Conservation (phyloP, 768 basidiomycete genomes). For the Mycena galopus region DNA sequence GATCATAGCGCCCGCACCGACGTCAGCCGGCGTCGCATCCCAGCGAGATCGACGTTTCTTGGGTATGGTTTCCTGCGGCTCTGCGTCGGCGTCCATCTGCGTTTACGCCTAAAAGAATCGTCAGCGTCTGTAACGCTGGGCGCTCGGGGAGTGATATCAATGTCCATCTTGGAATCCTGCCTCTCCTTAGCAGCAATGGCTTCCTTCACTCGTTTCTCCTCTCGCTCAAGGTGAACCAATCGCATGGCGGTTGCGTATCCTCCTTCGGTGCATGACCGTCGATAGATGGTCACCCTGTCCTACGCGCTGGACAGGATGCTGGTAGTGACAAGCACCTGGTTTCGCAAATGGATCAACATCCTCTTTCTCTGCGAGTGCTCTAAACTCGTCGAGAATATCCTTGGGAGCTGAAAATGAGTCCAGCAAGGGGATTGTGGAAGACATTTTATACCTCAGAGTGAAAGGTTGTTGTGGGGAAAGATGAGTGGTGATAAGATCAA, state of each 20-base stretch:
- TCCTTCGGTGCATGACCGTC: constrained; percentile 56
- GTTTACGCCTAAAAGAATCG: constrained; percentile 74
- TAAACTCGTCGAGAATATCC: constrained; percentile 94
- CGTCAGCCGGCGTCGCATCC: constrained; percentile 90
- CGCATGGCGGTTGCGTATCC: constrained; percentile 98
- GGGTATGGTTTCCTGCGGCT: constrained; percentile 69
- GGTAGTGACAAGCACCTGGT: constrained; percentile 75
- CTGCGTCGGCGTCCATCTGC: constrained; percentile 79
- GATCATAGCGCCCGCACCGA: constrained; percentile 61
- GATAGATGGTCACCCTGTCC: constrained; percentile 47
- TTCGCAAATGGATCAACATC: constrained; percentile 73
- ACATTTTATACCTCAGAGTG: constrained; percentile 62
- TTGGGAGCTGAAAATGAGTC: constrained; percentile 95
- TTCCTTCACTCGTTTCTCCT: constrained; percentile 84
- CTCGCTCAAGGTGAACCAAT: constrained; percentile 88
- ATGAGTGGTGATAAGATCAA: background rate
- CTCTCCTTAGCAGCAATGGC: constrained; percentile 91
- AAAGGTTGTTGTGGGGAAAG: background rate
- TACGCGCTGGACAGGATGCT: constrained; percentile 93
- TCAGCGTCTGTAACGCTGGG: constrained; percentile 77
- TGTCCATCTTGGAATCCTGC: constrained; percentile 81
- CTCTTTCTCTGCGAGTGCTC: constrained; percentile 92
- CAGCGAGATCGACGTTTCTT: constrained; percentile 96
- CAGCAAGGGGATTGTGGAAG: constrained; percentile 74
- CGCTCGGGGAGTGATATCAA: constrained; percentile 92